Evolutionary conservation across 1,284 basidiomycete species (phyloP), one percentile per base, ranked within the genome.

Genomic region (Heliocybe sulcata): DNA sequence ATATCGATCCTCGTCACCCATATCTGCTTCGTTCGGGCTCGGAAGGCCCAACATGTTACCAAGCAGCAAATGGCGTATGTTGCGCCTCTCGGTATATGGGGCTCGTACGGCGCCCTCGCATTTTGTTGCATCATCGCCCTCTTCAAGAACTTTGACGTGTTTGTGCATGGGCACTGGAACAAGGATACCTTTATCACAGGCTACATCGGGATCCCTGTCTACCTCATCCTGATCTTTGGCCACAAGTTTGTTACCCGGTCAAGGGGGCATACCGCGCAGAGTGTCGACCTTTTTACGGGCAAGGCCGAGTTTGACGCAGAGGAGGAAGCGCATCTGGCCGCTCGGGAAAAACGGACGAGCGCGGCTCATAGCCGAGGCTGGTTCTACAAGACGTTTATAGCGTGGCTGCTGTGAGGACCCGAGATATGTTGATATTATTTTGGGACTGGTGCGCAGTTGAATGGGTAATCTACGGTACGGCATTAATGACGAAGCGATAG

Each of bases 1-100:
- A 82, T 90, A 74, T 81, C 76, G 22, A 90, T 92, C 56, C 68
- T 79, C 45, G 80, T 77, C 50, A 80, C 80, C 10, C 87, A 90
- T 23, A 27, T 53, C 35, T 35, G 22, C 4, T 53, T 53, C 23
- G 16, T 31, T 23, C 26, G 51, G 19, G 51, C 29, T 4, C 26
- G 26, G 26, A 31, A 35, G 33, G 51, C 33, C 12, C 51, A 52
- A 26, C 26, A 26, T 11, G 33, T 52, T 3, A 31, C 51, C 29
- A 22, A 35, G 19, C 26, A 52, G 3, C 29, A 31, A 31, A 23
- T 52, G 27, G 29, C 51, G 14, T 52, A 31, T 26, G 20, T 14
- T 22, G 33, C 51, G 12, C 51, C 51, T 23, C 33, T 31, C 26
- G 26, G 26, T 6, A 35, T 35, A 23, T 52, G 33, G 27, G 51